These are phyloP conservation scores for Penicillium verhagenii DNA, from an alignment of 495 filamentous ascomycete species.

Conservation along the genomic window DNA sequence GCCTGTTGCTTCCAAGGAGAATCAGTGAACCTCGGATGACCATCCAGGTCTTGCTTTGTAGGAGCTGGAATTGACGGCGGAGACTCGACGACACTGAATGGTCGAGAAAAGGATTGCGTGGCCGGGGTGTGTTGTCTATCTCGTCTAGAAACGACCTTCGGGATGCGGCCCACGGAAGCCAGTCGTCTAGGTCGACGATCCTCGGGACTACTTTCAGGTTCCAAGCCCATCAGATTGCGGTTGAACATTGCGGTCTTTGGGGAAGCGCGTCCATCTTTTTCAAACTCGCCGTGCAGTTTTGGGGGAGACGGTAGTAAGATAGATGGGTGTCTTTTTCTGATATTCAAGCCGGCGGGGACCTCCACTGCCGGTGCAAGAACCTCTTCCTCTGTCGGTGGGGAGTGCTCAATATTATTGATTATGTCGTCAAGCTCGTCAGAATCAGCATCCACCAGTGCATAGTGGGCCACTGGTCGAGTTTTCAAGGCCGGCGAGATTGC, in stretches of 20 bases:
- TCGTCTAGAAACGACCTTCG: constrained; percentile 72
- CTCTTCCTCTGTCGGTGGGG: constrained; percentile 44
- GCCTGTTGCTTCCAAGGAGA: constrained; percentile 22
- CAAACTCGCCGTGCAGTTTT: constrained; percentile 44
- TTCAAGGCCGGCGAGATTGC: constrained; percentile 37
- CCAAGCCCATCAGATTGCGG: constrained; percentile 18
- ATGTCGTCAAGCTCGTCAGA: constrained; percentile 66
- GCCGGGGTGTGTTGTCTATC: constrained; percentile 68
- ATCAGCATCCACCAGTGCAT: constrained; percentile 78
- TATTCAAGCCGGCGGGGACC: constrained; percentile 31
- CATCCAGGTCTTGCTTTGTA: constrained; percentile 8
- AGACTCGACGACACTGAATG: constrained; percentile 55
- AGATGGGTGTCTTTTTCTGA: constrained; percentile 46
- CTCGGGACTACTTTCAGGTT: constrained; percentile 21
- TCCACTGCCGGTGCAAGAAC: constrained; percentile 21
- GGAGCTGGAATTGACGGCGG: constrained; percentile 26
- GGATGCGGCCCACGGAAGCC: constrained; percentile 86
- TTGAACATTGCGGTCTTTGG: constrained; percentile 44
- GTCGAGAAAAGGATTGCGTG: constrained; percentile 81
- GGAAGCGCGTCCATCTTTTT: constrained; percentile 35
- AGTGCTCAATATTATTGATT: constrained; percentile 58
- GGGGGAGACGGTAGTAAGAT: constrained; percentile 57
- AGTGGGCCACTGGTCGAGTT: constrained; percentile 64
- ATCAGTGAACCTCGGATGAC: constrained; percentile 23
- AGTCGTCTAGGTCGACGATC: constrained; percentile 48